Evolutionary conservation across 2,329 filamentous ascomycete species (phyloP).

Genomic region (Penicillium corylophilum): DNA sequence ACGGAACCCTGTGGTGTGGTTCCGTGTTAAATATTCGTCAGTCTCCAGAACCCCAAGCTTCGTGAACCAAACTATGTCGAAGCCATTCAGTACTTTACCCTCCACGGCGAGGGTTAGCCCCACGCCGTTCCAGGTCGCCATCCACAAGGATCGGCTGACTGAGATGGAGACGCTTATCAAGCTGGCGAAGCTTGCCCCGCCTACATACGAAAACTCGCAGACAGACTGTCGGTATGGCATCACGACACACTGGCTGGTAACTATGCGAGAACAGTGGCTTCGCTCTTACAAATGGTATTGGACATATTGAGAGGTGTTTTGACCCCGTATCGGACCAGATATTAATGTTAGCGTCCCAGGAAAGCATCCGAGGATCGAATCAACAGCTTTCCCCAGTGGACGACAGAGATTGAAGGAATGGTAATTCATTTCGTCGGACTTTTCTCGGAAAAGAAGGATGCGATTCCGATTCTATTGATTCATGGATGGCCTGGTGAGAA

Average conservation of each 20-base stretch:
- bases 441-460: conserved; percentile 48
- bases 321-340: neutral
- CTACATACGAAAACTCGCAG: conserved; percentile 51
- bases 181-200: conserved; percentile 50
- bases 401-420: conserved; percentile 42
- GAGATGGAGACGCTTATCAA: conserved; percentile 50
- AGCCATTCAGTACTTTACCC: conserved; percentile 34
- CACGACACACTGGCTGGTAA: conserved; percentile 47
- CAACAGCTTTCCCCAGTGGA: conserved; percentile 55
- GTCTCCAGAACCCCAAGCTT: neutral
- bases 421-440: conserved; percentile 51
- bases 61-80: conserved; percentile 18
- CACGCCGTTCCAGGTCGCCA: conserved; percentile 44
- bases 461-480: conserved; percentile 48
- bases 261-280: conserved; percentile 46
- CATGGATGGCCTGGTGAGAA: conserved; percentile 38
- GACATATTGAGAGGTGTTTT: neutral
- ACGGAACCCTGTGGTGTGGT: neutral
- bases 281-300: conserved; percentile 49
- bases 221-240: conserved; percentile 47
- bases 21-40: neutral
- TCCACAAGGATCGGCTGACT: conserved; percentile 46
- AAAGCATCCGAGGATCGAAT: conserved; percentile 42
- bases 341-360: conserved; percentile 14
- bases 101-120: conserved; percentile 36